Conservation (phyloP, 495 filamentous ascomycete species). For the Lepraria neglecta region DNA sequence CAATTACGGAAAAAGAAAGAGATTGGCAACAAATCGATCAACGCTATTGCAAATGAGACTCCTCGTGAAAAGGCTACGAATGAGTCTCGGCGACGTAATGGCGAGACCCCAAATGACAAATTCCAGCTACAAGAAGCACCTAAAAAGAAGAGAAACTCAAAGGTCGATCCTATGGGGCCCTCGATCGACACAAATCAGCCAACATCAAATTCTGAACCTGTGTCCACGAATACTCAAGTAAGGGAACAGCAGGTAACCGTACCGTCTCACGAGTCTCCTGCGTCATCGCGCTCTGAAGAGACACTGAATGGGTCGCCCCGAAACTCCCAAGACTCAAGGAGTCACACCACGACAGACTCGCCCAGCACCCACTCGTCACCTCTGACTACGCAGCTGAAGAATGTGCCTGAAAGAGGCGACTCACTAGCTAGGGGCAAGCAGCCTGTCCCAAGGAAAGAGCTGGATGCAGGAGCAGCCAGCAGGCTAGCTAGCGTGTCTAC, state of each 20-base stretch:
- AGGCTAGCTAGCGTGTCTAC: slow-evolving; percentile 19
- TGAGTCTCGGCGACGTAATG: slow-evolving; percentile 18
- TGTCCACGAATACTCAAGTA: slow-evolving; percentile 28
- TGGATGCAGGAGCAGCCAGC: slow-evolving; percentile 16
- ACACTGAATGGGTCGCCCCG: slow-evolving; percentile 32
- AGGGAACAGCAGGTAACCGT: slow-evolving; percentile 34
- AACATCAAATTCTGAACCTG: slow-evolving; percentile 27
- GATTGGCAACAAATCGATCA: slow-evolving; percentile 26
- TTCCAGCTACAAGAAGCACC: slow-evolving; percentile 75
- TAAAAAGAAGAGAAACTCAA: slow-evolving; percentile 60
- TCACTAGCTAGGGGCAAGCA: slow-evolving; percentile 41
- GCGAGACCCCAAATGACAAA: slow-evolving; percentile 39
- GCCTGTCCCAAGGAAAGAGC: slow-evolving; percentile 15
- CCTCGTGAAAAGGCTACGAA: slow-evolving; percentile 9
- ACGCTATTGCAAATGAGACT: slow-evolving; percentile 22
- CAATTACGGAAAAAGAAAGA: slow-evolving; percentile 41
- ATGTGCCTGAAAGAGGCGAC: slow-evolving; percentile 52
- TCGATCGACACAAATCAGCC: slow-evolving; percentile 36
- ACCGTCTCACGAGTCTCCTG: slow-evolving; percentile 26
- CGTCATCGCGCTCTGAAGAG: slow-evolving; percentile 22
- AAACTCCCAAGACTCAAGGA: slow-evolving; percentile 38
- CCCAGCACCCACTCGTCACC: slow-evolving; percentile 25
- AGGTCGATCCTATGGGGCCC: slow-evolving; percentile 41
- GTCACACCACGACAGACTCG: slow-evolving; percentile 38
- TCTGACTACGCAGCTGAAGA: slow-evolving; percentile 28